Percentiles rank a stretch among this genome's conserved stretches.
These are phyloP conservation scores for Chaetothyriales sp. DNA, from an alignment of 2,329 filamentous ascomycete species.

Conservation along the genomic window DNA sequence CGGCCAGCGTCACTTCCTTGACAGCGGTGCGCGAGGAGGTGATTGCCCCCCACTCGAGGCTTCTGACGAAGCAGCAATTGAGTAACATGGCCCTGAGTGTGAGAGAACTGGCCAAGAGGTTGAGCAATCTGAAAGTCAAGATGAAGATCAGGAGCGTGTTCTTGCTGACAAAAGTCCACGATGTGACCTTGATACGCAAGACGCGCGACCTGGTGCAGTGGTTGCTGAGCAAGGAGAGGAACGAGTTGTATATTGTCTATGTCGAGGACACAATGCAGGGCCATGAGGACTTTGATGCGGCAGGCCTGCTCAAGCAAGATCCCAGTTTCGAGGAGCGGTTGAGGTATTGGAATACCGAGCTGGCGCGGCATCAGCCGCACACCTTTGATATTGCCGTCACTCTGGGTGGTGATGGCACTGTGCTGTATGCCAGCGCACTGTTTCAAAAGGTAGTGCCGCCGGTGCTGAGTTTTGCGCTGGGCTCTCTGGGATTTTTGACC, in stretches of 20 bases:
- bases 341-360: constrained; percentile 66
- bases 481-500: constrained; percentile 89
- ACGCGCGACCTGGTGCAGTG: constrained; percentile 65
- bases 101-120: constrained; percentile 68
- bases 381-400: constrained; percentile 89
- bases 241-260: constrained; percentile 58
- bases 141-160: constrained; percentile 73
- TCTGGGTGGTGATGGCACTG: constrained; percentile 84
- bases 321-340: constrained; percentile 43
- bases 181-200: constrained; percentile 60
- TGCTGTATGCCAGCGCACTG: constrained; percentile 88
- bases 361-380: constrained; percentile 65
- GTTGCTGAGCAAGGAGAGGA: constrained; percentile 57
- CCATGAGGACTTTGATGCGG: constrained; percentile 57
- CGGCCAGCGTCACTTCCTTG: constrained; percentile 3
- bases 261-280: constrained; percentile 61
- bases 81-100: constrained; percentile 97
- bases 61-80: constrained; percentile 86
- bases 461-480: constrained; percentile 77
- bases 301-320: constrained; percentile 51
- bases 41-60: constrained; percentile 45
- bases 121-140: constrained; percentile 69
- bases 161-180: constrained; percentile 80
- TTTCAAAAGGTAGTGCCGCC: constrained; percentile 93
- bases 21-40: constrained; percentile 21